Conservation (phyloP, 2,329 filamentous ascomycete genomes). For the Venturia nashicola region DNA sequence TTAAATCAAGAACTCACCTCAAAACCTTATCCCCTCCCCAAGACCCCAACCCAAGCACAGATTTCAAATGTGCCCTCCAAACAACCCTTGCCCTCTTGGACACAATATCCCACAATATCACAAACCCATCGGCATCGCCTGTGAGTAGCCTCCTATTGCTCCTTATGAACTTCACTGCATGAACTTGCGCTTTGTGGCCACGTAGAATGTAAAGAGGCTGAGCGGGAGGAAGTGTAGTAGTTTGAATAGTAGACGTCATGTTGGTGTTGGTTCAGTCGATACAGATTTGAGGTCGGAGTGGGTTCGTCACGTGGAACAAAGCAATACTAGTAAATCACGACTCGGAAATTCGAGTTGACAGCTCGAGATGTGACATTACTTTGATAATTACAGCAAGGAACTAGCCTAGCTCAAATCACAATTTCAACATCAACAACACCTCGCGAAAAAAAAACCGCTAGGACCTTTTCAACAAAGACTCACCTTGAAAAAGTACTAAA, state of each 20-base stretch:
- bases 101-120: slow-evolving; percentile 73
- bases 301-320: neutral
- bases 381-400: too few relatives aligned
- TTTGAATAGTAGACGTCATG: neutral
- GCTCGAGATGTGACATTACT: too few relatives aligned
- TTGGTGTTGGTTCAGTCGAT: neutral
- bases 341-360: too few relatives aligned
- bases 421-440: too few relatives aligned
- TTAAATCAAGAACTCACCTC: slow-evolving; percentile 50
- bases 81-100: slow-evolving; percentile 71
- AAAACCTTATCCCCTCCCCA: slow-evolving; percentile 67
- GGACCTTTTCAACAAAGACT: too few relatives aligned
- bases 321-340: too few relatives aligned
- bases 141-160: slow-evolving; percentile 67
- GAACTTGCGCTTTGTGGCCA: slow-evolving; percentile 71
- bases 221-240: slow-evolving; percentile 31
- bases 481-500: too few relatives aligned
- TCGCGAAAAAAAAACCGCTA: too few relatives aligned
- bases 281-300: neutral
- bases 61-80: slow-evolving; percentile 72
- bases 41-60: slow-evolving; percentile 60
- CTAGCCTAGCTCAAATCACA: too few relatives aligned
- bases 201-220: slow-evolving; percentile 63
- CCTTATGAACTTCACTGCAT: slow-evolving; percentile 61
- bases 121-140: slow-evolving; percentile 81